These are phyloP conservation scores for Fusarium sp. DNA, from an alignment of 2,329 filamentous ascomycete genomes.

Conservation along the genomic window DNA sequence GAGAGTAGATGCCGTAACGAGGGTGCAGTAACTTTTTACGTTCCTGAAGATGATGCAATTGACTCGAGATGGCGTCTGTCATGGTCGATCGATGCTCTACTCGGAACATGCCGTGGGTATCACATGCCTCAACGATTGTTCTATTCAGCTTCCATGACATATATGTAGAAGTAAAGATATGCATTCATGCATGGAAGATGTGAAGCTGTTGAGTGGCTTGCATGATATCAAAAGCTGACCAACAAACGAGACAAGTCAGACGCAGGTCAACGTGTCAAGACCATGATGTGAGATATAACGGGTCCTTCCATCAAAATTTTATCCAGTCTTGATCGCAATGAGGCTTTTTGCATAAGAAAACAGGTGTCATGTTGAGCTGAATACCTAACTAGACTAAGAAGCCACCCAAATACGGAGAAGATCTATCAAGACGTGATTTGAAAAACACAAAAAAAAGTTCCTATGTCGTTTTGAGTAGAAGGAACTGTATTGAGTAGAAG, in stretches of 20 bases:
- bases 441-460: neutral
- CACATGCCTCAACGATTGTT: neutral
- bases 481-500: neutral
- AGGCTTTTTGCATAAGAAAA: neutral
- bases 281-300: neutral
- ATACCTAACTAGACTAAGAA: neutral
- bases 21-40: neutral
- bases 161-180: neutral
- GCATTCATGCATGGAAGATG: neutral
- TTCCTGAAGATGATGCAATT: conserved; percentile 21
- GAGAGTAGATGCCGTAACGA: neutral
- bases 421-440: neutral
- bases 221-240: neutral
- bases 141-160: neutral
- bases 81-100: neutral
- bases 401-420: neutral
- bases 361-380: neutral
- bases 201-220: neutral
- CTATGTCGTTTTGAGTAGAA: neutral
- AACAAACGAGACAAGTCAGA: neutral
- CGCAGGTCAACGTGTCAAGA: neutral
- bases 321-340: neutral
- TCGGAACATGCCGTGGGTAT: neutral
- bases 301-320: conserved; percentile 4
- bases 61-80: neutral